These are phyloP conservation scores for Cymbopogon citratus DNA, from an alignment of 176 grass and related monocot species.

Conservation along the genomic window DNA sequence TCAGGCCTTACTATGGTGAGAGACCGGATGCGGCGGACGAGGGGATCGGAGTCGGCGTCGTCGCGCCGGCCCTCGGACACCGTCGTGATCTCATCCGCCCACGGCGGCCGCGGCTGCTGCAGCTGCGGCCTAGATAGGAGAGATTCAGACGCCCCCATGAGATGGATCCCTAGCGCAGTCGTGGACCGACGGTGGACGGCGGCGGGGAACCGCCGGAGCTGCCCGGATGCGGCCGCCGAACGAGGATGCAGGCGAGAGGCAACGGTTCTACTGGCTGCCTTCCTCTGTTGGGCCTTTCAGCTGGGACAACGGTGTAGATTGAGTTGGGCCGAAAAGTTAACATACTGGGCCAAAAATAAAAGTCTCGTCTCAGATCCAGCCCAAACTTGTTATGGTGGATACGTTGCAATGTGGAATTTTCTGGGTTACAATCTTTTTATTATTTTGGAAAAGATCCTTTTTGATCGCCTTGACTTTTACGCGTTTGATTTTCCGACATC, in stretches of 20 bases:
- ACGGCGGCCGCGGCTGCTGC: conserved; percentile 30
- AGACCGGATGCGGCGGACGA: conserved; percentile 44
- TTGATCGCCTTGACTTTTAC: neutral
- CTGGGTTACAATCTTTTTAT: neutral
- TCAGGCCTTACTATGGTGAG: conserved; percentile 42
- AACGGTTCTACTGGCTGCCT: neutral
- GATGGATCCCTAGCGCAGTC: neutral
- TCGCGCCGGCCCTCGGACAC: conserved; percentile 46
- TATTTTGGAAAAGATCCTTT: neutral
- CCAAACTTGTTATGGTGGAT: neutral
- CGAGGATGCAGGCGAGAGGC: neutral
- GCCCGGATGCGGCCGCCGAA: neutral
- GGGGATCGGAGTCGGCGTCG: conserved; percentile 32
- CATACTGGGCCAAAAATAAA: neutral
- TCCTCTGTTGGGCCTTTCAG: neutral
- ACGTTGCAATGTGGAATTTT: neutral
- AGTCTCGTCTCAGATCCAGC: neutral
- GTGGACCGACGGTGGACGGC: neutral
- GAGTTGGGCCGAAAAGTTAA: neutral
- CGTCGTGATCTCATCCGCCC: conserved; percentile 70
- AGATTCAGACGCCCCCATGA: conserved; percentile 59
- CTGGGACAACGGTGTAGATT: neutral
- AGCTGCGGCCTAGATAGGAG: conserved; percentile 26
- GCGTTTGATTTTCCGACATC: too few species aligned
- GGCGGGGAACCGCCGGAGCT: neutral